Base-by-base conservation (phyloP, 441 rosid species). In the Rhodomyrtus psidioides region DNA sequence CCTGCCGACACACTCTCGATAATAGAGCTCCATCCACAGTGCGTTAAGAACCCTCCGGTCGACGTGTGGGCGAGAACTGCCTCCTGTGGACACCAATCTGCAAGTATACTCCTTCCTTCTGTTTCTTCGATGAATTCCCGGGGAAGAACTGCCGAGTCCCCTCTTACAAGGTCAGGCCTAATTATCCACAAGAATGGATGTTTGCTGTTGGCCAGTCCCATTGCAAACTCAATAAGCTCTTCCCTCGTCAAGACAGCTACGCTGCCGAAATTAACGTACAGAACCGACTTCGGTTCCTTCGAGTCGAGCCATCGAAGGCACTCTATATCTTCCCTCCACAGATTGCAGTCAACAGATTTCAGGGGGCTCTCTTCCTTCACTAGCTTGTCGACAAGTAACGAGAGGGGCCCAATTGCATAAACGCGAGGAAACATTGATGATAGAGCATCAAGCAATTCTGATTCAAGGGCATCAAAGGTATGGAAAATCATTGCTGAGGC, bases 241-340 rank as follows among this genome's bases (percentile, higher is more conserved):
- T n/a, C n/a, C n/a, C n/a, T n/a, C n/a, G n/a, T n/a, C n/a, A n/a
- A n/a, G n/a, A n/a, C n/a, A n/a, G n/a, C n/a, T n/a, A n/a, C n/a
- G n/a, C n/a, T n/a, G n/a, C n/a, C n/a, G n/a, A n/a, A n/a, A n/a
- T n/a, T n/a, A n/a, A n/a, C n/a, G n/a, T n/a, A n/a, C n/a, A n/a
- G n/a, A n/a, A n/a, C n/a, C n/a, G n/a, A n/a, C n/a, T n/a, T n/a
- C n/a, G n/a, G n/a, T n/a, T n/a, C n/a, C n/a, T n/a, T n/a, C n/a
- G n/a, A n/a, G n/a, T n/a, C n/a, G n/a, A n/a, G n/a, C n/a, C n/a
- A 86, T 84, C 53, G 34, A 4, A 88, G 74, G 9, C 86, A 82
- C 83, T 81, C 88, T 2, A 81, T 84, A 28, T 88, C 88, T 82
- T 86, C 85, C 81, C 26, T 70, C 90, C 85, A 82, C 19, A 84